Evolutionary conservation across 495 filamentous ascomycete genomes (phyloP).

Genomic region (Penicillium robsamsonii): DNA sequence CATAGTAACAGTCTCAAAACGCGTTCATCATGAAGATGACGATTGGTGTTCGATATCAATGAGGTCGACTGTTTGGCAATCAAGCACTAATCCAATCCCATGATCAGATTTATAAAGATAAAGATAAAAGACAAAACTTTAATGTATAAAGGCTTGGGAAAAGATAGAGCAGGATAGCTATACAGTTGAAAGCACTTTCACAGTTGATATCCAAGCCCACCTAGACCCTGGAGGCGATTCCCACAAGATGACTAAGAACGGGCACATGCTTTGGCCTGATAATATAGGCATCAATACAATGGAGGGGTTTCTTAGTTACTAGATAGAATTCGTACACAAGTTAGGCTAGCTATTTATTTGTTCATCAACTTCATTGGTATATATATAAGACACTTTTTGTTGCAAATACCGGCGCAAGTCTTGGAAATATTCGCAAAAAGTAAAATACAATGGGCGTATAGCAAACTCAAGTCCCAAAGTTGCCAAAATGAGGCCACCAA

Average conservation of each 20-base stretch:
- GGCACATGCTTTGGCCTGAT: not conserved
- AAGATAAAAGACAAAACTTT: no score
- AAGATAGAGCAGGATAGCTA: not conserved
- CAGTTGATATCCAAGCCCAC: conserved; percentile 5
- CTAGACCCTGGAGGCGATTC: not conserved
- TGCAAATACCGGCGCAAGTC: not conserved
- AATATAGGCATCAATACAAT: not conserved
- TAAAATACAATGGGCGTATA: not conserved
- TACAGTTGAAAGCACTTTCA: not conserved
- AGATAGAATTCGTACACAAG: not conserved
- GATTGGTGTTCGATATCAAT: not conserved
- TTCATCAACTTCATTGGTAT: conserved; percentile 2
- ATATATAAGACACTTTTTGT: conserved; percentile 1
- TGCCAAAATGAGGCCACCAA: not conserved
- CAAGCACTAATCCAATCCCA: not conserved
- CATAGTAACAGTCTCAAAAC: not conserved
- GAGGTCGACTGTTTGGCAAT: not conserved
- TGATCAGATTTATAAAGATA: not conserved
- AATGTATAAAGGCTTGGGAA: not conserved
- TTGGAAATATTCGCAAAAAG: not conserved
- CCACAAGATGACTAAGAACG: conserved; percentile 1
- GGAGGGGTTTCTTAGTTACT: not conserved
- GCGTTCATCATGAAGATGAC: not conserved
- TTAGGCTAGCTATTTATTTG: not conserved
- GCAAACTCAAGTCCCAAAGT: not conserved